Evolutionary conservation across 1,284 basidiomycete genomes (phyloP), one percentile per base, ranked within the genome.

Genomic region (Amylostereum areolatum): DNA sequence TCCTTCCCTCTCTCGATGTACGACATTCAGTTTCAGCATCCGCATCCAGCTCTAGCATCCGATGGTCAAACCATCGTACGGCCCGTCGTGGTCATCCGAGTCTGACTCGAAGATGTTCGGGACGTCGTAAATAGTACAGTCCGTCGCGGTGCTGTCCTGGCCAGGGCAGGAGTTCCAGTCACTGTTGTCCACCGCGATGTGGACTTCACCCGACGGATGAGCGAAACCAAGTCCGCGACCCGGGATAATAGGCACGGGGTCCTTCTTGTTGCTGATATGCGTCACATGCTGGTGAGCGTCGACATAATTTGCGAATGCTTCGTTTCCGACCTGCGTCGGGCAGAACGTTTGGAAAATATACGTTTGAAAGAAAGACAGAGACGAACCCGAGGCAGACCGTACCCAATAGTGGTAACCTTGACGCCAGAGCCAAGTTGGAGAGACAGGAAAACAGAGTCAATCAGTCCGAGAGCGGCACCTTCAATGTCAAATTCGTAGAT

Each of bases 71-170:
- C 75, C 75, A 51, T 81, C 72, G 57, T 83, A 85, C 7, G 81
- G 81, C 1, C 79, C 79, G 51, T 67, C 62, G 54, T 87, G 84
- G 52, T 85, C 67, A 5, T 53, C 40, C 45, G 57, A 33, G 43
- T 71, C 55, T 1, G 75, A 67, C 0, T 67, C 66, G n/a, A 78
- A 70, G 49, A 85, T 71, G 27, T 68, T 71, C 1, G 68, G 60
- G 0, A 85, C 83, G 51, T 77, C 76, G 2, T 81, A 81, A 29
- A 71, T 71, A 10, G 65, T 74, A 61, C 83, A 86, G 45, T 66
- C 61, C 1, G 43, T 52, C 53, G 74, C 75, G 5, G 69, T 56
- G 55, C 80, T 83, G 48, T 85, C 83, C 54, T 82, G 74, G 1
- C 79, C 79, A 75, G 74, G 67, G 53, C 79, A 80, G 4, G 52